These are phyloP conservation scores for Lasiosphaeria ovina DNA, from an alignment of 495 filamentous ascomycete species.

Conservation along the genomic window DNA sequence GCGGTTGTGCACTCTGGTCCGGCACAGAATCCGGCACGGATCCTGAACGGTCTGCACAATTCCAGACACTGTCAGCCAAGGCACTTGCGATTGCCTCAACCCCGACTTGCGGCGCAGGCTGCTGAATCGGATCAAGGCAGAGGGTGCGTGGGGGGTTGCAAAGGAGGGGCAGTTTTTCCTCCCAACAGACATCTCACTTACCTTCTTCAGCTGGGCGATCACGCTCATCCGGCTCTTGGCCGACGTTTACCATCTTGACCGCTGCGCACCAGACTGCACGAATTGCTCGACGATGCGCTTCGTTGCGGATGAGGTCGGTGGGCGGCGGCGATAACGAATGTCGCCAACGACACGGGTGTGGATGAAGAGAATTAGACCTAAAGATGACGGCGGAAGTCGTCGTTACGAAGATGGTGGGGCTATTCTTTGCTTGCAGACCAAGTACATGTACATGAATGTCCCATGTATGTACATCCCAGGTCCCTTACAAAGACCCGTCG, in stretches of 20 bases:
- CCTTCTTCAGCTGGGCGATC: conserved; percentile 6
- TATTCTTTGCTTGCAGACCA: too few species aligned
- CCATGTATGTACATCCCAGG: too few species aligned
- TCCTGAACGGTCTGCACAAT: conserved; percentile 1
- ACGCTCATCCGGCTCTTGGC: conserved; percentile 19
- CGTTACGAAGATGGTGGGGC: conserved; percentile 1
- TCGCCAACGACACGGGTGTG: too few species aligned
- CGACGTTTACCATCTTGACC: conserved; percentile 21
- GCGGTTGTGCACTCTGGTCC: conserved; percentile 18
- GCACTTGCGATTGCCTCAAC: conserved; percentile 16
- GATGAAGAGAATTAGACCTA: neutral
- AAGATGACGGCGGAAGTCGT: conserved; percentile 21
- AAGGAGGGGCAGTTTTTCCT: conserved; percentile 21
- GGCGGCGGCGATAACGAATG: conserved; percentile 10
- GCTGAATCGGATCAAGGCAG: neutral
- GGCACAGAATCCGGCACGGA: conserved; percentile 17
- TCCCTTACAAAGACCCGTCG: too few species aligned
- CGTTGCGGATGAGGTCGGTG: conserved; percentile 7
- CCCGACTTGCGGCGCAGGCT: neutral
- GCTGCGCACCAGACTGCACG: neutral
- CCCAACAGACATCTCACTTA: neutral
- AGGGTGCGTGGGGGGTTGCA: conserved; percentile 19
- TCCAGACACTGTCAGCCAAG: conserved; percentile 12
- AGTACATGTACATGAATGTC: too few species aligned
- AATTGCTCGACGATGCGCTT: neutral